A percentile compares a stretch with the other conserved stretches of the same genome.
Evolutionary conservation across 1,284 basidiomycete species (phyloP).

Genomic region (Coriolopsis trogii): DNA sequence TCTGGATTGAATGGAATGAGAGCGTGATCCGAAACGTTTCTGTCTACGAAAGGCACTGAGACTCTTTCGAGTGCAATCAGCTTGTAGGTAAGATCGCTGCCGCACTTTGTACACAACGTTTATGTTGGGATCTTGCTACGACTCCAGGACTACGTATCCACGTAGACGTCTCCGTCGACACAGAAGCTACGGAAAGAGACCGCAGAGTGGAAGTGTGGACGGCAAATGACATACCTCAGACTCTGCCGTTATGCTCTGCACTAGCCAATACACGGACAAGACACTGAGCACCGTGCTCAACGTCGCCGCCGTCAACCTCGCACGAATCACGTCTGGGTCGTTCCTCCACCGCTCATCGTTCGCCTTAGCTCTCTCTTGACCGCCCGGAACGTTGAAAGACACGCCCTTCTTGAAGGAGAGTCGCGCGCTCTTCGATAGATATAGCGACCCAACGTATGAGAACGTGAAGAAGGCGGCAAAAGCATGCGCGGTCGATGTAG

Average conservation of each 20-base stretch:
- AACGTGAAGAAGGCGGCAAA: slow-evolving; percentile 32
- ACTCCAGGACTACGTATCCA: no score
- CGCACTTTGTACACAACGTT: no score
- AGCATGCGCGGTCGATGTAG: slow-evolving; percentile 30
- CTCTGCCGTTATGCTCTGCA: slow-evolving; percentile 34
- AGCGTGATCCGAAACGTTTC: no score
- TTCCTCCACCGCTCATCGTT: slow-evolving; percentile 61
- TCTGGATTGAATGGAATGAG: no score
- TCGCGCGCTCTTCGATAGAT: slow-evolving; percentile 33
- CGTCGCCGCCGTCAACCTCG: slow-evolving; percentile 62
- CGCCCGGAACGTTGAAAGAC: slow-evolving; percentile 9
- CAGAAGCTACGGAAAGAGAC: no score
- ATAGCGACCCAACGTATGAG: slow-evolving; percentile 37
- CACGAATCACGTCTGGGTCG: slow-evolving; percentile 73
- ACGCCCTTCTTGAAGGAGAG: slow-evolving; percentile 25
- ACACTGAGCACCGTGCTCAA: slow-evolving; percentile 59
- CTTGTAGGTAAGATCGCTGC: no score
- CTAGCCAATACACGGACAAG: slow-evolving; percentile 42
- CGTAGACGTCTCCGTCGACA: no score
- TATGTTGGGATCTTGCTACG: no score
- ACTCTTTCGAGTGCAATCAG: no score
- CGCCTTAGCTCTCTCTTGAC: slow-evolving; percentile 25
- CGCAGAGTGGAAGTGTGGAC: no score
- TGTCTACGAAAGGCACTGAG: no score
- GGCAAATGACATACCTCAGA: slow-evolving; percentile 40